A percentile compares a stretch with the other conserved stretches of the same genome.
These are phyloP conservation scores for Aspergillus sp. DNA, from an alignment of 2,329 filamentous ascomycete genomes.

Conservation along the genomic window DNA sequence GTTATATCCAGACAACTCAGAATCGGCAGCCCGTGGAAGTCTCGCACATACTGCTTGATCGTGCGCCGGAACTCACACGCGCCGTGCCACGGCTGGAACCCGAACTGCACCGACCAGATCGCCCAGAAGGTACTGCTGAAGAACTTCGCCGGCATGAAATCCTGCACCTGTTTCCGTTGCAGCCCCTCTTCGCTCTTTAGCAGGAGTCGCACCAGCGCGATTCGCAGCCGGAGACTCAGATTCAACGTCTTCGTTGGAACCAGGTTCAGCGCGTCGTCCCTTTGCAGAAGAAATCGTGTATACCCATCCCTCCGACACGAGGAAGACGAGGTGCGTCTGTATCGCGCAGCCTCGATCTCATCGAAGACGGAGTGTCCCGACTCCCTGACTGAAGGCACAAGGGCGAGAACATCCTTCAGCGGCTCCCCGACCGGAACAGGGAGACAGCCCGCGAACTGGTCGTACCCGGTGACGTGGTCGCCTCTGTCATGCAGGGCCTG, in stretches of 20 bases:
- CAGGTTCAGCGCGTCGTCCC: too few relatives aligned
- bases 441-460: constrained; percentile 20
- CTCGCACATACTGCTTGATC: constrained; percentile 11
- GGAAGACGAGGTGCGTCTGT: neutral
- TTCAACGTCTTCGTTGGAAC: too few relatives aligned
- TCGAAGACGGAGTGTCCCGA: constrained; percentile 2
- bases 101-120: constrained; percentile 20
- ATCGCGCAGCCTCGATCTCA: constrained; percentile 3
- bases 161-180: constrained; percentile 11
- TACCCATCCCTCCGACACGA: too few relatives aligned
- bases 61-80: constrained; percentile 18
- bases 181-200: constrained; percentile 10
- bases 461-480: constrained; percentile 11
- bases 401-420: constrained; percentile 13
- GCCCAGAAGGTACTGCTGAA: constrained; percentile 18
- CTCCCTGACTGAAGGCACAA: constrained; percentile 8
- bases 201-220: constrained; percentile 9
- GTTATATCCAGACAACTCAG: constrained; percentile 16
- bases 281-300: too few relatives aligned
- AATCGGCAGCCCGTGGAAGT: constrained; percentile 12
- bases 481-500: constrained; percentile 7
- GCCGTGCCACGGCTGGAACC: constrained; percentile 20
- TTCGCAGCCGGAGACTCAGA: constrained; percentile 1
- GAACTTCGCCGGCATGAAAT: constrained; percentile 11
- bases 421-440: constrained; percentile 15